These are phyloP conservation scores for Chaetomiaceae sp. DNA, from an alignment of 2,329 filamentous ascomycete species.

Conservation along the genomic window DNA sequence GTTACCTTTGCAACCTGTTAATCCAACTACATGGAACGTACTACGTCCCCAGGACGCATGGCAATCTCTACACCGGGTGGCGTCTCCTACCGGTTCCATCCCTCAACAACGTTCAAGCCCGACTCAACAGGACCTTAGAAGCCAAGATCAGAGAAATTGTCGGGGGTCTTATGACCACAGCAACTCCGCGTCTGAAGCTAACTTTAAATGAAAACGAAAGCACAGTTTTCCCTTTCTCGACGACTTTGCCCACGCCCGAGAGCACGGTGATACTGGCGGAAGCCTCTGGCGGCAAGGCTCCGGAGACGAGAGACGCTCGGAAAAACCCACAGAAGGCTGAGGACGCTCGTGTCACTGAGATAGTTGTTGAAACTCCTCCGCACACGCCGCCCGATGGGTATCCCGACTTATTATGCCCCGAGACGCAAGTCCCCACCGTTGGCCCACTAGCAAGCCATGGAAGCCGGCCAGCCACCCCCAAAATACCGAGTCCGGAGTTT, in stretches of 20 bases:
- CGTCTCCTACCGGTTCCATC: slow-evolving; percentile 33
- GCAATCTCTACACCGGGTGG: slow-evolving; percentile 44
- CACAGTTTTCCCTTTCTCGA: slow-evolving; percentile 6
- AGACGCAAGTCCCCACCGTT: not conserved
- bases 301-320: not conserved
- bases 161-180: not conserved
- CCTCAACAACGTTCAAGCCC: not conserved
- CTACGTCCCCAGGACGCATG: slow-evolving; percentile 40
- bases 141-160: slow-evolving; percentile 1
- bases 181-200: not conserved
- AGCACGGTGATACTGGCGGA: not conserved
- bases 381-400: not conserved
- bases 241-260: slow-evolving; percentile 6
- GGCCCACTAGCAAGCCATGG: too few species aligned
- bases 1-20: slow-evolving; percentile 48
- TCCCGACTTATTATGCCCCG: not conserved
- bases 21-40: slow-evolving; percentile 40
- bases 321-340: not conserved
- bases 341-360: not conserved
- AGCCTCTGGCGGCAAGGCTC: not conserved
- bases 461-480: not conserved
- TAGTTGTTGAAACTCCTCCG: not conserved
- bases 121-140: slow-evolving; percentile 14
- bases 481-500: not conserved
- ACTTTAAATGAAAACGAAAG: slow-evolving; percentile 21